phyloP scores from a whole-genome alignment of 2,329 filamentous ascomycete species.

The Apiospora kogelbergensis region DNA sequence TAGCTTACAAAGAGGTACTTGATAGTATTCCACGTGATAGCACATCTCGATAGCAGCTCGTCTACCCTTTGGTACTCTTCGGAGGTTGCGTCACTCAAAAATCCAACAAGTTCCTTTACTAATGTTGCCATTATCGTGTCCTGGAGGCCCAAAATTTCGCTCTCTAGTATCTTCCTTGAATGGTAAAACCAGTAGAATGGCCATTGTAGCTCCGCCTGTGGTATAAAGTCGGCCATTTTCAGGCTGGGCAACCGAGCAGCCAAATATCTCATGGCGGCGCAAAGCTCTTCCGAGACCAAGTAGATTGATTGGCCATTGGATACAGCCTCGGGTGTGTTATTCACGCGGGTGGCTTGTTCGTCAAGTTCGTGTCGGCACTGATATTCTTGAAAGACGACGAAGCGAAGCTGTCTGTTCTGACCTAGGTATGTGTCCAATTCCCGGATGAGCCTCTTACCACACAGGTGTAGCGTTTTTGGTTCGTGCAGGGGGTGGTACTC shows the following conservation, averaged over 20 bases:
- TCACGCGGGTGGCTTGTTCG: neutral
- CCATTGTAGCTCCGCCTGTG: neutral
- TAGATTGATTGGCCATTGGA: neutral
- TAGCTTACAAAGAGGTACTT: neutral
- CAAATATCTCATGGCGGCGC: neutral
- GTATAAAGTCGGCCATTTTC: neutral
- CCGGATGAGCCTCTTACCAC: neutral
- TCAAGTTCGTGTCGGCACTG: neutral
- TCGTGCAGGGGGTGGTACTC: neutral
- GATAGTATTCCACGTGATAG: neutral
- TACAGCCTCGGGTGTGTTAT: neutral
- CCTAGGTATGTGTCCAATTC: neutral
- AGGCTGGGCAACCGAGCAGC: neutral
- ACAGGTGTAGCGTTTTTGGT: neutral
- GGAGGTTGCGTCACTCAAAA: neutral
- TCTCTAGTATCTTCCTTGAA: neutral
- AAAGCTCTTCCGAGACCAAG: neutral
- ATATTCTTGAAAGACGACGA: neutral
- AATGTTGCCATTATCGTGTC: neutral
- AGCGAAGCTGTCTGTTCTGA: neutral
- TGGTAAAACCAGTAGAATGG: neutral
- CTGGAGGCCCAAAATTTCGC: neutral
- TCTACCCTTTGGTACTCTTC: neutral
- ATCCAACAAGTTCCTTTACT: neutral
- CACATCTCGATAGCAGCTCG: neutral